Conservation (phyloP, 75 land plant species). For the Sequoia sempervirens region DNA sequence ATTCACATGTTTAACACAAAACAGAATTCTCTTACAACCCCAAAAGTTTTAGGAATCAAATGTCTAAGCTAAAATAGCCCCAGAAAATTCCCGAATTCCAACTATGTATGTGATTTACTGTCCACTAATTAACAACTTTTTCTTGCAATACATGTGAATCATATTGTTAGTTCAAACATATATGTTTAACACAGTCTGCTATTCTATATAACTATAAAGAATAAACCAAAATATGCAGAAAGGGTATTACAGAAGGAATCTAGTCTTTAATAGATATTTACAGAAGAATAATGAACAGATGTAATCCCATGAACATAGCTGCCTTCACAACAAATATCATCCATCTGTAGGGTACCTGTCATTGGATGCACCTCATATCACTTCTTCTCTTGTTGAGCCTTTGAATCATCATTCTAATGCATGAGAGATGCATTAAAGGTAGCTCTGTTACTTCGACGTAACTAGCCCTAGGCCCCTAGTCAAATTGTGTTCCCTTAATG, state of each 20-base stretch:
- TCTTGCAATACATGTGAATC: not conserved
- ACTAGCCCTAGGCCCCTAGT: too few relatives aligned
- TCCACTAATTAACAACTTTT: too few relatives aligned
- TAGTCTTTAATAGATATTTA: not conserved
- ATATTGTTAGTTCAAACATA: too few relatives aligned
- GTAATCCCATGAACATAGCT: not conserved
- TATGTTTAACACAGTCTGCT: too few relatives aligned
- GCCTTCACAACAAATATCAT: not conserved
- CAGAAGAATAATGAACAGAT: not conserved
- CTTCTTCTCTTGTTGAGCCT: too few relatives aligned
- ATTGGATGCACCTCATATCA: too few relatives aligned
- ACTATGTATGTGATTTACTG: too few relatives aligned
- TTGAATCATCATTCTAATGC: not conserved
- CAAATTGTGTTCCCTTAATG: not conserved
- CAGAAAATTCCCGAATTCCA: too few relatives aligned
- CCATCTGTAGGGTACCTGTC: not conserved
- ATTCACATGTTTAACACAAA: too few relatives aligned
- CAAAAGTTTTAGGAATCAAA: too few relatives aligned
- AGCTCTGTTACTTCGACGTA: not conserved
- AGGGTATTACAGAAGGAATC: not conserved
- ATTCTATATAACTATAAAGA: not conserved
- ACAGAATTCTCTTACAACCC: too few relatives aligned
- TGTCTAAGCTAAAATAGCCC: too few relatives aligned
- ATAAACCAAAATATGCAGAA: not conserved
- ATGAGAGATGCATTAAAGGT: not conserved